Conservation (phyloP, 306 rosid species). For the Rubus parviflorus region DNA sequence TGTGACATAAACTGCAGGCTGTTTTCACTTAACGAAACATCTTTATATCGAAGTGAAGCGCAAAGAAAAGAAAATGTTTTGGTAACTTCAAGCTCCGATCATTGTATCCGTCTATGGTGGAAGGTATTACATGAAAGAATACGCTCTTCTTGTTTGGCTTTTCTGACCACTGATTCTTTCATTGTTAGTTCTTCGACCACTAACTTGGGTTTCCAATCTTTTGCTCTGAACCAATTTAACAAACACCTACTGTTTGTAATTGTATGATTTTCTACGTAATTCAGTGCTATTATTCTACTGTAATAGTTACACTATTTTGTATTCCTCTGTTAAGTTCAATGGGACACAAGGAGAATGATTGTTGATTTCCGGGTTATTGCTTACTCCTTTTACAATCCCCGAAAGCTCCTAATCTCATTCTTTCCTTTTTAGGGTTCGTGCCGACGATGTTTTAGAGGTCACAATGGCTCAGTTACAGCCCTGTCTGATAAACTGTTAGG, state of each 20-base stretch:
- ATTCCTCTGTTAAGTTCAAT: not conserved
- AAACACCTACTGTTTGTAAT: not conserved
- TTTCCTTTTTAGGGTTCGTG: constrained; percentile 48
- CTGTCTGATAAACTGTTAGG: constrained; percentile 77
- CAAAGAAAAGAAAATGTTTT: constrained; percentile 47
- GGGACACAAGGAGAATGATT: constrained; percentile 1
- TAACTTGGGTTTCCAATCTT: not conserved
- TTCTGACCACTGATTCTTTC: not conserved
- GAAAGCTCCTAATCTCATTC: constrained; percentile 15
- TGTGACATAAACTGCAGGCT: constrained; percentile 50
- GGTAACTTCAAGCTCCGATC: constrained; percentile 86
- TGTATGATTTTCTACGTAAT: not conserved
- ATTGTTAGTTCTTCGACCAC: not conserved
- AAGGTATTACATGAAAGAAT: constrained; percentile 50
- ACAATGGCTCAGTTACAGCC: constrained; percentile 73
- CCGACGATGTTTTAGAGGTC: constrained; percentile 73
- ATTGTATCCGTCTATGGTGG: constrained; percentile 76
- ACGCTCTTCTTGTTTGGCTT: not conserved
- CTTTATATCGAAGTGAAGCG: constrained; percentile 39
- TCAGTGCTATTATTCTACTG: not conserved
- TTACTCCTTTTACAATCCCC: constrained; percentile 7
- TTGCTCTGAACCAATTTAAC: not conserved
- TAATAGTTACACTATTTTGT: not conserved
- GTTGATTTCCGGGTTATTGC: not conserved
- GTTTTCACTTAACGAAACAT: constrained; percentile 58